Conservation (phyloP, 83 land plant species). For the Diphasiastrum complanatum region DNA sequence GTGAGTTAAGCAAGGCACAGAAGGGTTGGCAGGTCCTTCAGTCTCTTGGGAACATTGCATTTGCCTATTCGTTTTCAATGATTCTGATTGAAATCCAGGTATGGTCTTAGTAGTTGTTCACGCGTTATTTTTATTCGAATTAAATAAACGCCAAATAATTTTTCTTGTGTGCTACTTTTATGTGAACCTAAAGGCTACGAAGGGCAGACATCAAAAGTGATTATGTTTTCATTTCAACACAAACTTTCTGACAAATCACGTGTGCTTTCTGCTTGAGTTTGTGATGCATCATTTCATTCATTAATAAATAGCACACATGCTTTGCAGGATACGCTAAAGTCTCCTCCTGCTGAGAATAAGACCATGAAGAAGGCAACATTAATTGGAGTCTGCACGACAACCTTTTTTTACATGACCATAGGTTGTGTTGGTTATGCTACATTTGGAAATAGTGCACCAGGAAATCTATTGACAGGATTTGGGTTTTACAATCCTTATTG, state of each 20-base stretch:
- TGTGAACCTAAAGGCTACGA: no score
- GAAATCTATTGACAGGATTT: conserved; percentile 77
- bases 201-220: no score
- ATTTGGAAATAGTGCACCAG: conserved; percentile 72
- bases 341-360: conserved; percentile 53
- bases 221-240: no score
- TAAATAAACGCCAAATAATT: no score
- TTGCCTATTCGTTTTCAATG: conserved; percentile 61
- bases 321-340: conserved; percentile 65
- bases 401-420: conserved; percentile 65
- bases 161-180: no score
- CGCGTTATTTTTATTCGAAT: no score
- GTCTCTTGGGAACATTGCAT: conserved; percentile 69
- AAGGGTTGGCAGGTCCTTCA: conserved; percentile 60
- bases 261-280: no score
- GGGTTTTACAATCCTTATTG: conserved; percentile 81
- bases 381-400: conserved; percentile 46
- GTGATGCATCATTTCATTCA: no score
- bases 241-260: no score
- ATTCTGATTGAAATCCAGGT: conserved; percentile 71
- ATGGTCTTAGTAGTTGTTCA: neutral
- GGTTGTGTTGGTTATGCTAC: conserved; percentile 88
- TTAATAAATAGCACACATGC: no score
- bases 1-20: conserved; percentile 24
- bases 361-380: conserved; percentile 65